Evolutionary conservation across 148 eudicot genomes (phyloP).

Genomic region (Chenopodium formosanum): DNA sequence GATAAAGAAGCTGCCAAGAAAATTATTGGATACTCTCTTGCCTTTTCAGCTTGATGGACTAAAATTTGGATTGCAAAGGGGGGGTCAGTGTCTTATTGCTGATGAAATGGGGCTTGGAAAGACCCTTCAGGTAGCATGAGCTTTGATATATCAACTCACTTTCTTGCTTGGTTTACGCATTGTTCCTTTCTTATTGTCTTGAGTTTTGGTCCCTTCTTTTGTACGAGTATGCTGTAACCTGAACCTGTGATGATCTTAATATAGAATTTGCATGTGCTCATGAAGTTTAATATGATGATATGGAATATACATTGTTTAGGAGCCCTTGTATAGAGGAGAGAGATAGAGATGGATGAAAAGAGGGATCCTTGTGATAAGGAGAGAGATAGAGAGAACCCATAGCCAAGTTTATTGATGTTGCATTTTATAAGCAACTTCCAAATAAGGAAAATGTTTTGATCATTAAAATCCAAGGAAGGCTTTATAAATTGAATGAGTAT

Average conservation of each 20-base stretch:
- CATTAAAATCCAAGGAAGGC: too few species aligned
- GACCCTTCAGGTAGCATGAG: slow-evolving; percentile 78
- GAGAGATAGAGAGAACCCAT: too few species aligned
- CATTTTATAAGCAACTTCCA: too few species aligned
- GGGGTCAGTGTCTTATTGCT: slow-evolving; percentile 95
- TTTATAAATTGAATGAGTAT: too few species aligned
- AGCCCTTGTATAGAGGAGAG: too few species aligned
- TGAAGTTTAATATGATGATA: neutral
- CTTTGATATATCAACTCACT: neutral
- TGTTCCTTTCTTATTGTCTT: neutral
- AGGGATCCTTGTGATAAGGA: too few species aligned
- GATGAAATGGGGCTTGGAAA: slow-evolving; percentile 99
- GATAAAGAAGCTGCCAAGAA: slow-evolving; percentile 59
- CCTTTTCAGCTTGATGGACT: slow-evolving; percentile 93
- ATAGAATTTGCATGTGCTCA: slow-evolving; percentile 1
- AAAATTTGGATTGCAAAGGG: slow-evolving; percentile 80
- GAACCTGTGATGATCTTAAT: neutral
- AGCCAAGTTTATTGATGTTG: too few species aligned
- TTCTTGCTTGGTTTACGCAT: neutral
- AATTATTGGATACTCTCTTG: slow-evolving; percentile 51
- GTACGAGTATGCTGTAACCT: neutral
- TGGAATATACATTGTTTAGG: too few species aligned
- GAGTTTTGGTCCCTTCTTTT: neutral
- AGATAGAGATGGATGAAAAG: too few species aligned
- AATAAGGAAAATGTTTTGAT: too few species aligned